These are phyloP conservation scores for Solanum bulbocastanum DNA, from an alignment of 257 asterid species.

Conservation along the genomic window DNA sequence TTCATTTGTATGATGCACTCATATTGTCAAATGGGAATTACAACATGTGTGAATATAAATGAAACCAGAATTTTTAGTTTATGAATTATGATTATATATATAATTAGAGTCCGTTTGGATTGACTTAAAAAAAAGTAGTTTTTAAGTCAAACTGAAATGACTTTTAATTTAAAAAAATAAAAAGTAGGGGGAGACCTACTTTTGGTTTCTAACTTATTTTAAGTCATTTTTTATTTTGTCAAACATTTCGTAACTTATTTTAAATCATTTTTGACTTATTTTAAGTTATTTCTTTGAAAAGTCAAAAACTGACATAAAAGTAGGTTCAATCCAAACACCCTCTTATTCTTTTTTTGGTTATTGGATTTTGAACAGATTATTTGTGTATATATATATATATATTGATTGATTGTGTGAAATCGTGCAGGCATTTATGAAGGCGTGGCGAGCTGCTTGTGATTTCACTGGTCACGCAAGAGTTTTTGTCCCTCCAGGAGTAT, in stretches of 20 bases:
- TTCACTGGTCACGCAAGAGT: conserved; percentile 25
- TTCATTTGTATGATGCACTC: neutral
- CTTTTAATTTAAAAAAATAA: too few species aligned
- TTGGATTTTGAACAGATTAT: neutral
- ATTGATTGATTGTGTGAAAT: neutral
- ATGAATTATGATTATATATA: neutral
- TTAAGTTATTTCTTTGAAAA: too few species aligned
- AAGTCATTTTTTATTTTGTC: too few species aligned
- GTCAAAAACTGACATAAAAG: too few species aligned
- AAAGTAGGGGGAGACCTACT: too few species aligned
- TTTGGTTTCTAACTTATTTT: too few species aligned
- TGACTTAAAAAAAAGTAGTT: too few species aligned
- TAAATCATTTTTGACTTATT: too few species aligned
- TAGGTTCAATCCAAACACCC: too few species aligned
- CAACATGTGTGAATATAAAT: neutral
- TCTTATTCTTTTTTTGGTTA: neutral
- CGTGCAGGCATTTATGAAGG: conserved; percentile 37
- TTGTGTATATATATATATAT: neutral
- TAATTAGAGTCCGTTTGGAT: too few species aligned
- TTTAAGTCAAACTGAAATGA: too few species aligned
- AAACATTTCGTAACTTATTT: too few species aligned
- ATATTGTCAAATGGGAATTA: neutral
- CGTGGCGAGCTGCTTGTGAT: conserved; percentile 56
- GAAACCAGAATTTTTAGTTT: neutral
- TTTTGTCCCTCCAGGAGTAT: conserved; percentile 40